Percentiles rank a stretch among this genome's conserved stretches.
These are phyloP conservation scores for Cercospora sesami DNA, from an alignment of 2,329 filamentous ascomycete species.

Conservation along the genomic window DNA sequence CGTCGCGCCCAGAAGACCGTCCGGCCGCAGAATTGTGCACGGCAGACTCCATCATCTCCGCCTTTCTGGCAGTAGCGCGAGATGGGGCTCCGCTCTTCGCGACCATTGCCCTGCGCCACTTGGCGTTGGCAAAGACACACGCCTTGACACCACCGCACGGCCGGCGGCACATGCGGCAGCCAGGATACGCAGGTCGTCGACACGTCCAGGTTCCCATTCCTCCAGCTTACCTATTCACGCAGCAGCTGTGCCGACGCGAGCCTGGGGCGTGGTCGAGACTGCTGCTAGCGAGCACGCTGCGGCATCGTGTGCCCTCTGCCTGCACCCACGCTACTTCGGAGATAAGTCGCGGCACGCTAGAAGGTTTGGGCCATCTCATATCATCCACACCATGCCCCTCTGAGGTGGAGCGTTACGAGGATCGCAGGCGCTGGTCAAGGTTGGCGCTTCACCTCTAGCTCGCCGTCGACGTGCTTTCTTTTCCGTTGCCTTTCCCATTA, in stretches of 20 bases:
- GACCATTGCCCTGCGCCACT: neutral
- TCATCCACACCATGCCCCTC: slow-evolving; percentile 26
- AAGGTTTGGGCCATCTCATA: slow-evolving; percentile 20
- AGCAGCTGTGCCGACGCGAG: neutral
- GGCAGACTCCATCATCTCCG: slow-evolving; percentile 8
- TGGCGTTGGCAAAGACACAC: neutral
- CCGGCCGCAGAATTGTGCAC: neutral
- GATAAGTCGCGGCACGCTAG: slow-evolving; percentile 26
- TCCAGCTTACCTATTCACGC: neutral
- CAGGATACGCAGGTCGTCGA: neutral
- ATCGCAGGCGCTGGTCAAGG: slow-evolving; percentile 16
- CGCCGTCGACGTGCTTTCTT: slow-evolving; percentile 20
- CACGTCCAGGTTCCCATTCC: slow-evolving; percentile 4
- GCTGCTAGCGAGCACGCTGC: slow-evolving; percentile 3
- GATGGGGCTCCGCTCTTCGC: slow-evolving; percentile 10
- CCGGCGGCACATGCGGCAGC: slow-evolving; percentile 12
- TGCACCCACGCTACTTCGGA: slow-evolving; percentile 14
- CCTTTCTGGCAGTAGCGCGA: slow-evolving; percentile 1
- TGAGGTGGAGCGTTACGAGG: slow-evolving; percentile 23
- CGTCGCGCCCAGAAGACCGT: neutral
- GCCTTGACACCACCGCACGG: neutral
- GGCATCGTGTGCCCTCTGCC: neutral
- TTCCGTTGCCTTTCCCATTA: slow-evolving; percentile 9
- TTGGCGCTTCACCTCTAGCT: slow-evolving; percentile 24
- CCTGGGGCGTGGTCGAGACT: neutral